Evolutionary conservation across 768 basidiomycete species (phyloP).

Genomic region (Cystofilobasidium bisporidii): DNA sequence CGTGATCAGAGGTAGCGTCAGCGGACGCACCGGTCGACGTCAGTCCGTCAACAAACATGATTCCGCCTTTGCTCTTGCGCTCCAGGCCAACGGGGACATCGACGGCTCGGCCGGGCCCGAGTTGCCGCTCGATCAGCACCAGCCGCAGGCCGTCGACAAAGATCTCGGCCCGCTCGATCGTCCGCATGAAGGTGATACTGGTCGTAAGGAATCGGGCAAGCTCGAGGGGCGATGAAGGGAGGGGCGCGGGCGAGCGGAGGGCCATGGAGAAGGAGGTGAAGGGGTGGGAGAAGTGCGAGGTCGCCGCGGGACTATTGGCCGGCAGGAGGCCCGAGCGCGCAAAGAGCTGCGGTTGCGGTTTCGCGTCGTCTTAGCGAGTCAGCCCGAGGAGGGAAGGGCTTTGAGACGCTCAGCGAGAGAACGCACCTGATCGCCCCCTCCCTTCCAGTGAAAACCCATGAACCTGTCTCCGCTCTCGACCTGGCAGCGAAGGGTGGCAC

Average conservation of each 20-base stretch:
- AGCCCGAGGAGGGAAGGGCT: not conserved
- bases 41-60: slow-evolving; percentile 62
- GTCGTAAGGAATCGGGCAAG: slow-evolving; percentile 81
- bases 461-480: slow-evolving; percentile 56
- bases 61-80: slow-evolving; percentile 49
- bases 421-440: slow-evolving; percentile 63
- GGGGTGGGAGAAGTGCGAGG: slow-evolving; percentile 39
- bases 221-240: slow-evolving; percentile 70
- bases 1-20: slow-evolving; percentile 1
- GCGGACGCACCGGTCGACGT: slow-evolving; percentile 49
- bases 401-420: not conserved
- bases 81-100: slow-evolving; percentile 46
- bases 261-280: slow-evolving; percentile 91
- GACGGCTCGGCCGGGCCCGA: slow-evolving; percentile 44
- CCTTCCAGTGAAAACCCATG: slow-evolving; percentile 97
- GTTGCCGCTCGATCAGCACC: slow-evolving; percentile 53
- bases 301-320: slow-evolving; percentile 29
- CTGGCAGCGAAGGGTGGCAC: slow-evolving; percentile 29
- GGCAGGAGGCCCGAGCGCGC: slow-evolving; percentile 63
- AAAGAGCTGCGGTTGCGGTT: slow-evolving; percentile 50
- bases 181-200: slow-evolving; percentile 84
- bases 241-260: slow-evolving; percentile 66
- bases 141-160: slow-evolving; percentile 70
- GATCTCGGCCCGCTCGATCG: slow-evolving; percentile 64
- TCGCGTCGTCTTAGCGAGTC: not conserved